These are phyloP conservation scores for Flaveria bidentis DNA, from an alignment of 129 eudicot genomes.

Conservation along the genomic window DNA sequence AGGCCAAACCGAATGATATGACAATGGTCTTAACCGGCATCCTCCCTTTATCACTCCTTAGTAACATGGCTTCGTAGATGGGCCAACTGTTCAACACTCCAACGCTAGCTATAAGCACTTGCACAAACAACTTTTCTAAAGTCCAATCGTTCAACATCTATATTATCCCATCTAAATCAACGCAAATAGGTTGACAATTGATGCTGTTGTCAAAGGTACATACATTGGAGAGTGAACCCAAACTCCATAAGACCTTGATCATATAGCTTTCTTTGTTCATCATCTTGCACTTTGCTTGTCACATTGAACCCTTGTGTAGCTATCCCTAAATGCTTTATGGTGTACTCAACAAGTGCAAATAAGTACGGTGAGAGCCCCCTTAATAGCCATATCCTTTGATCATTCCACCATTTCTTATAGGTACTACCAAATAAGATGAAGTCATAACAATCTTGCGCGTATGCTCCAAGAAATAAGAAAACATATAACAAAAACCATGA, in stretches of 20 bases:
- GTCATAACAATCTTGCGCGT: slow-evolving; percentile 59
- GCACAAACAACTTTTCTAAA: slow-evolving; percentile 39
- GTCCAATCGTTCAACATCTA: slow-evolving; percentile 4
- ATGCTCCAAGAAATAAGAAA: slow-evolving; percentile 60
- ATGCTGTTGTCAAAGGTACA: slow-evolving; percentile 53
- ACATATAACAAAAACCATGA: slow-evolving; percentile 53
- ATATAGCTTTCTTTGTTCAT: slow-evolving; percentile 60
- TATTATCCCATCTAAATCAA: slow-evolving; percentile 32
- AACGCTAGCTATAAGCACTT: slow-evolving; percentile 47
- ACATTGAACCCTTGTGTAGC: slow-evolving; percentile 60
- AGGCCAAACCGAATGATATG: slow-evolving; percentile 42
- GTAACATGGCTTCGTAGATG: slow-evolving; percentile 63
- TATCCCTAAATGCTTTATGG: slow-evolving; percentile 44
- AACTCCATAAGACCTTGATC: slow-evolving; percentile 69
- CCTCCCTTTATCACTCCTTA: slow-evolving; percentile 62
- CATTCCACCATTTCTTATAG: slow-evolving; percentile 63
- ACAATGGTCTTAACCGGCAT: slow-evolving; percentile 46
- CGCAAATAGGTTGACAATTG: slow-evolving; percentile 57
- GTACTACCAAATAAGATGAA: slow-evolving; percentile 52
- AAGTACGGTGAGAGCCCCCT: slow-evolving; percentile 50
- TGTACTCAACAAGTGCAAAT: slow-evolving; percentile 49
- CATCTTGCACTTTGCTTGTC: slow-evolving; percentile 75
- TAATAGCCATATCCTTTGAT: slow-evolving; percentile 72
- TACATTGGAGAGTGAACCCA: slow-evolving; percentile 63
- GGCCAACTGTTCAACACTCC: slow-evolving; percentile 63